Conservation (phyloP, 192 early-diverging fungal genomes). For the Coemansia aciculifera region DNA sequence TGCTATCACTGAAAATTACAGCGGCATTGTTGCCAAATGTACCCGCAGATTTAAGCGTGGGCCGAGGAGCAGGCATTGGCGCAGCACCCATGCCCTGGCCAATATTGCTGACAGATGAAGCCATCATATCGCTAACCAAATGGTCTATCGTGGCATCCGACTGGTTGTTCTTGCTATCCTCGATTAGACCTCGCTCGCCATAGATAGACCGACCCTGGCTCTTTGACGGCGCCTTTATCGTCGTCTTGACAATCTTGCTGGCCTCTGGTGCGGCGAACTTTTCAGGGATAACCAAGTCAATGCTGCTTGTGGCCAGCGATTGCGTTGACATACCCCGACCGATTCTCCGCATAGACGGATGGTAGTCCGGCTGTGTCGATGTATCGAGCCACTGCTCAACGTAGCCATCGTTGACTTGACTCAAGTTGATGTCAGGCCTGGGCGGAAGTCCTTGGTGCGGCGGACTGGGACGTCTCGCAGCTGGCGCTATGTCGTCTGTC, state of each 20-base stretch:
- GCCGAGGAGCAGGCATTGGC: slow-evolving; percentile 8
- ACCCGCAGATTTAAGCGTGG: neutral
- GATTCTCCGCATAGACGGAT: slow-evolving; percentile 2
- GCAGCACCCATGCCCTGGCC: slow-evolving; percentile 3
- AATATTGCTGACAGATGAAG: slow-evolving; percentile 12
- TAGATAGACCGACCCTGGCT: slow-evolving; percentile 21
- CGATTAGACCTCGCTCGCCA: slow-evolving; percentile 10
- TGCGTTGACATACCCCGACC: slow-evolving; percentile 2
- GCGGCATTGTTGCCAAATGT: slow-evolving; percentile 2
- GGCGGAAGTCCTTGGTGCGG: neutral
- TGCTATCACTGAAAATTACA: neutral
- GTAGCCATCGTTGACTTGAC: slow-evolving; percentile 9
- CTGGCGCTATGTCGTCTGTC: neutral
- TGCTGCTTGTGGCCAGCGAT: slow-evolving; percentile 7
- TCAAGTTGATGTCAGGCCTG: slow-evolving; percentile 6
- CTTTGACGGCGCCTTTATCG: neutral
- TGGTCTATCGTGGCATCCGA: slow-evolving; percentile 27
- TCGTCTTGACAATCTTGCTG: slow-evolving; percentile 7
- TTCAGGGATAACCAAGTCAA: slow-evolving; percentile 19
- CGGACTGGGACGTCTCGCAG: slow-evolving; percentile 3
- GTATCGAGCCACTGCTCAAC: slow-evolving; percentile 24
- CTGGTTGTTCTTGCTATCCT: slow-evolving; percentile 1
- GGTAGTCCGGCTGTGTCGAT: slow-evolving; percentile 3
- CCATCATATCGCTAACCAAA: slow-evolving; percentile 31
- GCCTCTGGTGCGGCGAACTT: slow-evolving; percentile 13